Base-by-base conservation (phyloP, 2,329 filamentous ascomycete species). In the Alternaria burnsii region DNA sequence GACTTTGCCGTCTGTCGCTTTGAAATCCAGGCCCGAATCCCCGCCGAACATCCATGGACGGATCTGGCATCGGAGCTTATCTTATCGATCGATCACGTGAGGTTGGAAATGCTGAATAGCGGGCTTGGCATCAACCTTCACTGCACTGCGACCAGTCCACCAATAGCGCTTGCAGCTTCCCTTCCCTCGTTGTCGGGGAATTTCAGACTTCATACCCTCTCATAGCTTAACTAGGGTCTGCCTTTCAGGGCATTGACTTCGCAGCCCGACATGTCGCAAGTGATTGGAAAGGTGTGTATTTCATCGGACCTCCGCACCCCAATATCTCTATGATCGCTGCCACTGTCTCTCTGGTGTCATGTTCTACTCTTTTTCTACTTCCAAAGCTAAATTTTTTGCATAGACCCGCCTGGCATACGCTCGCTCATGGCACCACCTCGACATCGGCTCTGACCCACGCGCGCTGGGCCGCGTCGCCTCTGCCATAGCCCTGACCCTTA, bases 391-490 rank as follows among this genome's bases (percentile, higher is more conserved):
- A 38, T 48, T 34, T 36, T 30, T 11, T 14, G 11, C 46, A 43
- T 71, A 98, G 94, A 98, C 95, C 63, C 92, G 92, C 77, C 90
- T 99, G 67, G 94, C 95, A 82, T 99, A 98, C 86, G 94, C 94
- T 46, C 90, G 96, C 74, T 89, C 91, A 83, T 99, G 96, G 95
- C 95, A 99, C 82, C 89, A 91, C 88, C 79, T 98, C 85, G 79
- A 95, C 85, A 81, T 92, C 82, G 74, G 85, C 84, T 69, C 89
- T 81, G 79, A 86, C 70, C 76, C 84, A 0, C 93, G 93, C 14
- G 89, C 93, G n/a, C 90, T 97, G 41, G 94, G 94, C 70, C 93
- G 94, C 42, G 86, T 97, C 52, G 94, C 94, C 63, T 93, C 91
- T 54, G 89, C 91, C 65, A 97, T 97, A 79, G 94, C 94, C 63